Evolutionary conservation across 108 stramenopile species (phyloP), one percentile per base, ranked within the genome.

Genomic region (Licmophora abbreviata): DNA sequence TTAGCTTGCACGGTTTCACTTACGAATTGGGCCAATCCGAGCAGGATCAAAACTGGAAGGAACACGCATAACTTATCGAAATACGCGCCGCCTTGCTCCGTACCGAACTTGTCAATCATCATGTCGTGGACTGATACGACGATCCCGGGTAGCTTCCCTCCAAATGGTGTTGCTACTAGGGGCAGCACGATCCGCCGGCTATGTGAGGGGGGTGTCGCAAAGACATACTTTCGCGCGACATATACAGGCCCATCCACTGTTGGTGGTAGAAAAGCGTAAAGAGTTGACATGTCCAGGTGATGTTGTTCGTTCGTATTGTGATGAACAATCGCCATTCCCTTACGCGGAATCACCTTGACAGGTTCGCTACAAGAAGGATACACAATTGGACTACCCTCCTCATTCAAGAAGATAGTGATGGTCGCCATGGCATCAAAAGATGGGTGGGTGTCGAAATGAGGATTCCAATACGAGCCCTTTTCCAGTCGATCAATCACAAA

Each of bases 311-410:
- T 72, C 18, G 78, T 75, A 59, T 85, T 85, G 64, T 93, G 92
- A 70, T 88, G 85, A 32, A 93, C 85, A 12, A 93, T 68, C 8
- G 86, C 92, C 63, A 93, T 44, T 11, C 87, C 87, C 59, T 70
- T 73, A 51, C 52, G 71, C 30, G 91, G 81, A 5, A 38, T 31
- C 29, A 93, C 59, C 36, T 77, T 66, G 28, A 89, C 54, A 20
- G 92, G 87, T 23, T 55, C 52, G 14, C 56, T 56, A 28, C 21
- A 30, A 1, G 24, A 32, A 0, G 57, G 56, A 49, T 28, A 52
- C 3, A 38, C 48, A 12, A 52, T 8, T 45, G 28, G 54, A 23
- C 21, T 44, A 7, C 28, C 53, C n/a, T 44, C 52, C 27, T 28
- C 45, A 25, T 69, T 81, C 48, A 88, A 58, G 54, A 92, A 92